These are phyloP conservation scores for Tuber magnatum DNA, from an alignment of 495 filamentous ascomycete species.

Conservation along the genomic window DNA sequence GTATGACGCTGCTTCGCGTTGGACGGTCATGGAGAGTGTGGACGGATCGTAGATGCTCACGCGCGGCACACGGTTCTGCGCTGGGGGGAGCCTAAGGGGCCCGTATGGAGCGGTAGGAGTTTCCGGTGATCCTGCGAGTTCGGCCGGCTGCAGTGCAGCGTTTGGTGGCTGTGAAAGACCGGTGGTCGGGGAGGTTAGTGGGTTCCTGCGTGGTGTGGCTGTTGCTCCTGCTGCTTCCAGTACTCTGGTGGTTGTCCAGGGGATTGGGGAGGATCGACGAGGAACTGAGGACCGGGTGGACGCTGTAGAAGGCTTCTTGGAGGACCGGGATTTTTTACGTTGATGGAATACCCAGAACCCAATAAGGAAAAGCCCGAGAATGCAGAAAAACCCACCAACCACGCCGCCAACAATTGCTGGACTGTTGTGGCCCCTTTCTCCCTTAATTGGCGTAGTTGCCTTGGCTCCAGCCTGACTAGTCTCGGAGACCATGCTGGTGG, in stretches of 20 bases:
- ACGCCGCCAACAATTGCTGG: neutral
- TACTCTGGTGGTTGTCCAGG: neutral
- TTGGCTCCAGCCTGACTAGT: neutral
- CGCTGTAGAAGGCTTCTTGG: neutral
- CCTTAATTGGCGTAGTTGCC: neutral
- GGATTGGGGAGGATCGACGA: neutral
- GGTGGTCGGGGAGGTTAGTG: neutral
- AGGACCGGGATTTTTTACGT: neutral
- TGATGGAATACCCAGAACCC: neutral
- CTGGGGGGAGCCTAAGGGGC: neutral
- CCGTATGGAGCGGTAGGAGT: neutral
- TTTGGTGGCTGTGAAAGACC: neutral
- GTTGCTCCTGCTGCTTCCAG: neutral
- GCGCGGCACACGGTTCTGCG: neutral
- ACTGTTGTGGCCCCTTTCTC: neutral
- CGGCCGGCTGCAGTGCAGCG: neutral
- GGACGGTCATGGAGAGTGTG: neutral
- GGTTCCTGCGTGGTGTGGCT: neutral
- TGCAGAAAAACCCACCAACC: neutral
- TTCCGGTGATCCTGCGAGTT: neutral
- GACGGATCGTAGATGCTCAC: neutral
- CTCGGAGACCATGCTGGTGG: neutral
- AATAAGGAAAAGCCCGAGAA: neutral
- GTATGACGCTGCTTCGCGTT: neutral
- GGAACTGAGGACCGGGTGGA: neutral